Evolutionary conservation across 2,329 filamentous ascomycete species (phyloP).

Genomic region (Talaromyces albobiverticillius): DNA sequence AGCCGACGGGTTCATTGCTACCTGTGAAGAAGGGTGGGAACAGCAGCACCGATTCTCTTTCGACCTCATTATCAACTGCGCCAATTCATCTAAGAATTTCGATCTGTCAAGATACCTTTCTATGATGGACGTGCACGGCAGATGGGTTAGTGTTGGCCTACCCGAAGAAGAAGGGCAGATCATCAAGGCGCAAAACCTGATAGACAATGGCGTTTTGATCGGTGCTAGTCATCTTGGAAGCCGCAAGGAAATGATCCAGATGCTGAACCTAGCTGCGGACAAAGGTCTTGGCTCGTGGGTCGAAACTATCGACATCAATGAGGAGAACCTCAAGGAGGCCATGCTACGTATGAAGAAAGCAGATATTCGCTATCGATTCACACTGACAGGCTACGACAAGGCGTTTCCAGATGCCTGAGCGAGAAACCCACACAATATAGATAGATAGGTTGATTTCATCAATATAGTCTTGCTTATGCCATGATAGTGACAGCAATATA

Average conservation of each 20-base stretch:
- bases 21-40: conserved; percentile 57
- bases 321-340: conserved; percentile 66
- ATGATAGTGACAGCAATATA: no score
- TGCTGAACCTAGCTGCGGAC: conserved; percentile 69
- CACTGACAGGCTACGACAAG: conserved; percentile 53
- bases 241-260: conserved; percentile 66
- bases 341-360: conserved; percentile 68
- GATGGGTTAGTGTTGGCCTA: conserved; percentile 76
- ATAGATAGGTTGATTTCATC: no score
- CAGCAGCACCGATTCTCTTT: conserved; percentile 54
- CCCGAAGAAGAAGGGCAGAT: conserved; percentile 71
- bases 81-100: conserved; percentile 69
- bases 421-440: no score
- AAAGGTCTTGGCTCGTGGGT: conserved; percentile 69
- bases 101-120: conserved; percentile 65
- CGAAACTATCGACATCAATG: conserved; percentile 68
- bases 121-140: conserved; percentile 76
- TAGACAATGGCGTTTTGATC: conserved; percentile 69
- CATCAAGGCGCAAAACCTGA: conserved; percentile 71
- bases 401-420: conserved; percentile 30
- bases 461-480: no score
- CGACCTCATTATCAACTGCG: conserved; percentile 69
- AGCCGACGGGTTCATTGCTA: conserved; percentile 60
- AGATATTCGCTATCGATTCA: conserved; percentile 70
- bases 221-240: conserved; percentile 69